Evolutionary conservation across 768 basidiomycete species (phyloP).

Genomic region (Cubamyces lactineus): DNA sequence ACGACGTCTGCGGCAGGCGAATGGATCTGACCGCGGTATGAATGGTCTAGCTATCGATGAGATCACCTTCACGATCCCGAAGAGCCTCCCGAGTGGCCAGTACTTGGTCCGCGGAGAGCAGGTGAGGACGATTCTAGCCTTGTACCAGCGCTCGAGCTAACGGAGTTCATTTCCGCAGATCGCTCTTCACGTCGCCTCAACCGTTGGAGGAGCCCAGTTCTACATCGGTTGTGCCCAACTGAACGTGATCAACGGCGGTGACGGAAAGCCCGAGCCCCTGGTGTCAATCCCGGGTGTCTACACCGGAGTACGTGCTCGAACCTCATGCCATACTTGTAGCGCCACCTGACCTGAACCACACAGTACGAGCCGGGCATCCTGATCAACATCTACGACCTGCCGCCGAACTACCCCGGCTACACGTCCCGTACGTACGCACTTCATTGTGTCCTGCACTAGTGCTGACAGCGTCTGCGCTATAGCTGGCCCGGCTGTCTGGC

Average conservation of each 20-base stretch:
- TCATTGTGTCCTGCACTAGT: background rate
- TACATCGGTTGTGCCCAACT: slow-evolving; percentile 40
- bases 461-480: background rate
- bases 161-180: slow-evolving; percentile 17
- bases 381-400: slow-evolving; percentile 37
- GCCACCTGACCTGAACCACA: background rate
- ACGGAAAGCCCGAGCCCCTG: slow-evolving; percentile 36
- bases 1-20: background rate
- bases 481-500: slow-evolving; percentile 35
- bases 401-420: slow-evolving; percentile 32
- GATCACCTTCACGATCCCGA: slow-evolving; percentile 38
- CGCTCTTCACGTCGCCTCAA: slow-evolving; percentile 31
- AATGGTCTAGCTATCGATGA: slow-evolving; percentile 21
- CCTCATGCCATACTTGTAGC: background rate
- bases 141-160: background rate
- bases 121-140: slow-evolving; percentile 2
- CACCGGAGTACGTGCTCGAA: slow-evolving; percentile 31
- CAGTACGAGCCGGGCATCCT: slow-evolving; percentile 35
- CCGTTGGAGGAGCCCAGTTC: slow-evolving; percentile 36
- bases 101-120: slow-evolving; percentile 40
- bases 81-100: slow-evolving; percentile 35
- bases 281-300: slow-evolving; percentile 40
- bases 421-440: slow-evolving; percentile 24
- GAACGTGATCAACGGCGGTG: slow-evolving; percentile 38
- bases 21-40: background rate